Base-by-base conservation (phyloP, 2,329 filamentous ascomycete species). In the Scedosporium apiospermum region DNA sequence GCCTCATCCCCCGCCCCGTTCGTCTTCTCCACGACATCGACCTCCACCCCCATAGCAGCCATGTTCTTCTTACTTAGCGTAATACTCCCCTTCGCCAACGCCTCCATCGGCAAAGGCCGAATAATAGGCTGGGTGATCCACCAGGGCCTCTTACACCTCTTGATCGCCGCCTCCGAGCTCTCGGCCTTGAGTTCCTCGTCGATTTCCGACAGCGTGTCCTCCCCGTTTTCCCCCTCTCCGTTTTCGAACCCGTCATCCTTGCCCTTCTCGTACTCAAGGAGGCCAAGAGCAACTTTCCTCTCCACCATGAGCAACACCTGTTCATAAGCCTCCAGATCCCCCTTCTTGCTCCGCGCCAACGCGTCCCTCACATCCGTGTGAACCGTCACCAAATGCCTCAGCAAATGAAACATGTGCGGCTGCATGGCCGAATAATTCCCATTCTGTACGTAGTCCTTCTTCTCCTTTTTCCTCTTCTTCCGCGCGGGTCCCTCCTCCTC, bases 121-220 rank as follows among this genome's bases (percentile, higher is more conserved):
- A 97, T 83, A 69, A 96, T 90, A 3, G 93, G 88, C 76, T 98
- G 93, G 61, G 87, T 91, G 3, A 96, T 82, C 91, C 91, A 97
- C 84, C 88, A 97, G 1, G 93, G 93, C 66, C 91, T 78, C 72
- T 87, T 88, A 70, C 91, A 96, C 64, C 84, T 79, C 62, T 82
- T 84, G 27, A 95, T 86, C 0, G 89, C 86, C 7, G 60, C 57
- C 18, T 85, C 76, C 4, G 87, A 89, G 71, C 82, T 88, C 69
- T 86, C 80, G 0, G 76, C 75, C 57, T 82, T 79, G 1, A 71
- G 73, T 2, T 77, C 73, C 44, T 73, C 72, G 4, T 71, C 73
- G 2, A 71, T 70, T 1, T 68, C 71, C 1, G 69, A 68, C 9
- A 67, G 67, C 9, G 3, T 27, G 21, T 16, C 38, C 7, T 42